Conservation (phyloP, 2,329 filamentous ascomycete genomes). For the Byssochlamys sp. region DNA sequence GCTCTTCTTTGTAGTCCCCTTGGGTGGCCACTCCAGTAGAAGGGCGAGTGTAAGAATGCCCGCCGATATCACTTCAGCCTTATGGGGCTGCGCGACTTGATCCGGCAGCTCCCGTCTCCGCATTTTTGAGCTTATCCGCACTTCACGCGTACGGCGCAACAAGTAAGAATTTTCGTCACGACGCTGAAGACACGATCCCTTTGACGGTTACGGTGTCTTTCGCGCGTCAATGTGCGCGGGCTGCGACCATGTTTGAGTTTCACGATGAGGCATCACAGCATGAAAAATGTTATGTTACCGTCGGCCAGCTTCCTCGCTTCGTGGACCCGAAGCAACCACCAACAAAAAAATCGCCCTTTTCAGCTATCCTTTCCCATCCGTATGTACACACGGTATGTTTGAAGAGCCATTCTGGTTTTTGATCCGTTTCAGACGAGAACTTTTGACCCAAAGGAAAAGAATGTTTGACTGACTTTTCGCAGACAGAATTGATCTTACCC, state of each 20-base stretch:
- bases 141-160: neutral
- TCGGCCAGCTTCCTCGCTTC: constrained; percentile 56
- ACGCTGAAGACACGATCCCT: neutral
- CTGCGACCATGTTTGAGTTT: constrained; percentile 36
- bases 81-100: neutral
- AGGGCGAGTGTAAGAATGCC: neutral
- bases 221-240: neutral
- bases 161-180: neutral
- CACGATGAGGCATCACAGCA: constrained; percentile 26
- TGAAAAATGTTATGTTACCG: constrained; percentile 64
- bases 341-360: constrained; percentile 66
- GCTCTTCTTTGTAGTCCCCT: neutral
- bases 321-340: constrained; percentile 63
- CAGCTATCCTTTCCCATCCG: constrained; percentile 52
- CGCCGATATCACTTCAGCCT: neutral
- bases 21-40: neutral
- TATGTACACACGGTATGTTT: constrained; percentile 57
- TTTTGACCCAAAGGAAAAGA: neutral
- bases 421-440: neutral
- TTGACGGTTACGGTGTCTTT: neutral
- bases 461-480: constrained; percentile 34
- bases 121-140: neutral
- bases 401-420: neutral
- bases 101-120: neutral
- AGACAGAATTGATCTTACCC: constrained; percentile 61